A percentile compares a stretch with the other conserved stretches of the same genome.
phyloP scores from a whole-genome alignment of 352 stramenopile genomes.

The Pythium monospermum region DNA sequence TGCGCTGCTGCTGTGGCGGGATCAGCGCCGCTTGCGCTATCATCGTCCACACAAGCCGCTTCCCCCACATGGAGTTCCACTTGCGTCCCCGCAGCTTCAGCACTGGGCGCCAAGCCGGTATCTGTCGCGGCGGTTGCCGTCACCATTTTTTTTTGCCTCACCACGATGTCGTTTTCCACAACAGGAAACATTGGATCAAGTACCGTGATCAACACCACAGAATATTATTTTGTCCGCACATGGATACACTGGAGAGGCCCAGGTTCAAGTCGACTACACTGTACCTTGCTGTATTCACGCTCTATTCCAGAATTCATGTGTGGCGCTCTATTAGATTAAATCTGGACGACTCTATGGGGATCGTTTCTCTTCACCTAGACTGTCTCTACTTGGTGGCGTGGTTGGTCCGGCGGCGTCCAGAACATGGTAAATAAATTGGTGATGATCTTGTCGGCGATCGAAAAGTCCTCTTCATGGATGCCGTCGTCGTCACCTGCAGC shows the following conservation, averaged over 20 bases:
- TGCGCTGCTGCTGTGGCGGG: too few species aligned
- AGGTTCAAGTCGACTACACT: too few species aligned
- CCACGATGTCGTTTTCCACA: too few species aligned
- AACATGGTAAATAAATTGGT: conserved; percentile 83
- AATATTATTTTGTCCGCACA: conserved; percentile 15
- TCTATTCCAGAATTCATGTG: too few species aligned
- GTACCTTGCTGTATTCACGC: too few species aligned
- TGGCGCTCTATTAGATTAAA: too few species aligned
- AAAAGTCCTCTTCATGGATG: conserved; percentile 35
- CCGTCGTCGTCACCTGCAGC: conserved; percentile 2
- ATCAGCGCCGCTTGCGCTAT: too few species aligned
- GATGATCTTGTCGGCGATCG: conserved; percentile 78
- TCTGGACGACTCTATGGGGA: neutral
- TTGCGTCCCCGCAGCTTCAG: too few species aligned
- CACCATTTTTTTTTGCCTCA: neutral
- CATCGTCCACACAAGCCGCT: too few species aligned
- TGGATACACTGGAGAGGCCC: neutral
- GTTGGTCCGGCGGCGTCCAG: conserved; percentile 40
- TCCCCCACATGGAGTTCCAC: too few species aligned
- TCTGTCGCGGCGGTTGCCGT: neutral
- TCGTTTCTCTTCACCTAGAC: conserved; percentile 14
- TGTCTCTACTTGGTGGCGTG: conserved; percentile 20
- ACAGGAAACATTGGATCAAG: too few species aligned
- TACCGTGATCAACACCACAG: conserved; percentile 2
- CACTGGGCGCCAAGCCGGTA: too few species aligned